Base-by-base conservation (phyloP, 2,329 filamentous ascomycete species). In the Karstenula rhodostoma region DNA sequence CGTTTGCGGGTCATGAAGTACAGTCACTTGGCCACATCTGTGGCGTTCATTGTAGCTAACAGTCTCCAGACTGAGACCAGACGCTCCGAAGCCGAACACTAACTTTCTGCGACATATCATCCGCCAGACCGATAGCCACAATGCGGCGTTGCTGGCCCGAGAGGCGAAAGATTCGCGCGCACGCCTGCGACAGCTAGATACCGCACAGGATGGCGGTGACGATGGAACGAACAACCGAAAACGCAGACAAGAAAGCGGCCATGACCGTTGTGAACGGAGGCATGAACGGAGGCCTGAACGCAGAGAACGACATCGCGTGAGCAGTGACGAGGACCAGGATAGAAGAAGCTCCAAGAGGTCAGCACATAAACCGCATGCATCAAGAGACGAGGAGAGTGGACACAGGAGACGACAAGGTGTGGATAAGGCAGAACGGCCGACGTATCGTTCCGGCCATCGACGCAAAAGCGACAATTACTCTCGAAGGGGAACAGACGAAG, bases 21-120 rank as follows among this genome's bases (percentile, higher is more conserved):
- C 58, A 59, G 47, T 59, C 37, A 42, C 33, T 29, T 43, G 37
- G 27, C 23, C 17, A 17, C 40, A 7, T 6, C 7, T 23, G 9
- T 48, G 17, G 40, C 8, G 12, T n/a, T 23, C 22, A 25, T 12
- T 17, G 32, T 29, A 25, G 22, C 50, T 65, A 19, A 64, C 48
- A 56, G 25, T 22, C 17, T 3, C 23, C 15, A 77, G 93, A 87
- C 71, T 86, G 89, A 59, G 85, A 48, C 86, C 86, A 67, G 87
- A 89, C 55, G 86, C 85, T 64, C 92, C 92, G 0, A 97, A 94
- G 75, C 94, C 94, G 3, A 98, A 99, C 72, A 97, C 92, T 0
- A 87, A 91, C 35, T 98, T 98, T 74, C 81, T 99, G 44, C 89
- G 89, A 59, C 90, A 95, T 71, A 91, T 98, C 58, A 92, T 99